Evolutionary conservation across 2,329 filamentous ascomycete species (phyloP).

Genomic region (Mycocentrospora acerina): DNA sequence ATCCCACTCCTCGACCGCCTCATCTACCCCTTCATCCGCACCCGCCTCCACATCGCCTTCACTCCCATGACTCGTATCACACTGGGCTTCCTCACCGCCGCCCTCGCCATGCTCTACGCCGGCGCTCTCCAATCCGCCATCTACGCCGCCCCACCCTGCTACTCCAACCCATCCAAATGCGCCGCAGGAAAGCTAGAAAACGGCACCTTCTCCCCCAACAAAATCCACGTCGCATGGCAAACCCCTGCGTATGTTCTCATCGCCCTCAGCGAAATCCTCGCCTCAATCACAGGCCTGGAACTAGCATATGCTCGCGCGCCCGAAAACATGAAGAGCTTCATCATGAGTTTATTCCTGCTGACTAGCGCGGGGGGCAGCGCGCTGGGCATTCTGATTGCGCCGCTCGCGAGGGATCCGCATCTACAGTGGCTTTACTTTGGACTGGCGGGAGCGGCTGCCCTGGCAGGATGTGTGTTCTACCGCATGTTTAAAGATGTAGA

Average conservation of each 20-base stretch:
- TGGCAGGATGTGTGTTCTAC: slow-evolving; percentile 58
- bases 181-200: slow-evolving; percentile 33
- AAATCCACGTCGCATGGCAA: slow-evolving; percentile 49
- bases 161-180: slow-evolving; percentile 45
- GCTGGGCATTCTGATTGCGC: slow-evolving; percentile 63
- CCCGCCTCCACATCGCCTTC: slow-evolving; percentile 43
- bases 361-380: slow-evolving; percentile 61
- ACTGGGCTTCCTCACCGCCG: slow-evolving; percentile 55
- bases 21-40: slow-evolving; percentile 49
- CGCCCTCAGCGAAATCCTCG: slow-evolving; percentile 50
- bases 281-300: slow-evolving; percentile 51
- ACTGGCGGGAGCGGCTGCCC: slow-evolving; percentile 53
- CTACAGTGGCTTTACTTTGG: slow-evolving; percentile 68
- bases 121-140: slow-evolving; percentile 60
- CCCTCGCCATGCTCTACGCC: slow-evolving; percentile 57
- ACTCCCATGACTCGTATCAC: slow-evolving; percentile 56
- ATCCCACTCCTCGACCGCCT: slow-evolving; percentile 50
- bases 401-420: slow-evolving; percentile 63
- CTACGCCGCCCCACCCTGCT: slow-evolving; percentile 57
- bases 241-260: slow-evolving; percentile 50
- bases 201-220: slow-evolving; percentile 41
- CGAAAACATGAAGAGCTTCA: slow-evolving; percentile 50
- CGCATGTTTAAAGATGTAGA: slow-evolving; percentile 44
- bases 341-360: slow-evolving; percentile 60
- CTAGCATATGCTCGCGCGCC: slow-evolving; percentile 52